Conservation (phyloP, 257 asterid species). For the Paraleonurus japonicus region DNA sequence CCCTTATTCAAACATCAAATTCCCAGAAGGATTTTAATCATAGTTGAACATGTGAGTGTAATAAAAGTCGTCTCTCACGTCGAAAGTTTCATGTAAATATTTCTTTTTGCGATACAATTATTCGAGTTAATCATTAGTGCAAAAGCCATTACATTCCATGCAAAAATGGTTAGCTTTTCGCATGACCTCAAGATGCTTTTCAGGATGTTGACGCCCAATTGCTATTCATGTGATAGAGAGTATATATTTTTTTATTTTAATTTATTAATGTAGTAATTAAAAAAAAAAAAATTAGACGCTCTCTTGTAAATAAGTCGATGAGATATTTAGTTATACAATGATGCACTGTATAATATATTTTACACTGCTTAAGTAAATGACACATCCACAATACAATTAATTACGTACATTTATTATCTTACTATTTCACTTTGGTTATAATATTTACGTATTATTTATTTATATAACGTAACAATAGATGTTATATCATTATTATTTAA, state of each 20-base stretch:
- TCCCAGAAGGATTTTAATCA: background rate
- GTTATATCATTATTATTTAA: too few species aligned
- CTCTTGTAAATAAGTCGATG: background rate
- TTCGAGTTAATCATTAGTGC: background rate
- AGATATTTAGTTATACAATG: too few species aligned
- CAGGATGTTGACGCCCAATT: conserved; percentile 1
- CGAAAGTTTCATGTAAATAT: background rate
- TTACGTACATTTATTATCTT: too few species aligned
- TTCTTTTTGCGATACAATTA: background rate
- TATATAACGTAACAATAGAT: too few species aligned
- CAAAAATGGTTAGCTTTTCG: background rate
- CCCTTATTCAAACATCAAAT: too few species aligned
- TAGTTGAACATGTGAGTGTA: background rate
- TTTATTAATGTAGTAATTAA: background rate
- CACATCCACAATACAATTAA: too few species aligned
- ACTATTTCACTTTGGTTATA: too few species aligned
- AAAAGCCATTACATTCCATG: background rate
- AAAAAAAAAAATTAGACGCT: background rate
- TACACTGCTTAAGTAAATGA: too few species aligned
- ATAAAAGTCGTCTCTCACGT: background rate
- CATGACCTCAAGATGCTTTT: conserved; percentile 6
- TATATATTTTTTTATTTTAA: background rate
- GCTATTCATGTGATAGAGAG: too few species aligned
- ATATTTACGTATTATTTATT: too few species aligned
- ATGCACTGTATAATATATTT: too few species aligned